These are phyloP conservation scores for Candida argentea DNA, from an alignment of 805 yeast genomes.

Conservation along the genomic window DNA sequence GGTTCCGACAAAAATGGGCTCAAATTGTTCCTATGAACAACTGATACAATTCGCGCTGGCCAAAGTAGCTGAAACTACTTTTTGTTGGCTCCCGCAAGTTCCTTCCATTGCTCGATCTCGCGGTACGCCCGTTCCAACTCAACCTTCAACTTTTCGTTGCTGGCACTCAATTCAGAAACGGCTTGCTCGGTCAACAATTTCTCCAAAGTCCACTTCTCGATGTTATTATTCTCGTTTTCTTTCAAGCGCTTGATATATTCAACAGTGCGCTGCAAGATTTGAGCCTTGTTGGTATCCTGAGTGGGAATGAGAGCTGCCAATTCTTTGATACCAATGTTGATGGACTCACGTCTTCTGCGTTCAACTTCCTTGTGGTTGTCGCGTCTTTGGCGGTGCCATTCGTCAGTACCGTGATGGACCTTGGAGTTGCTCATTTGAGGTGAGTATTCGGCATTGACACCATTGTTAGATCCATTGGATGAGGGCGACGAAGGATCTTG, in stretches of 20 bases:
- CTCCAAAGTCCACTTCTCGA: constrained; percentile 93
- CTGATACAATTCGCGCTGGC: background rate
- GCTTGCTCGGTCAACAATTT: constrained; percentile 89
- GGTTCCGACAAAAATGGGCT: no score
- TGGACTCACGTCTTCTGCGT: constrained; percentile 81
- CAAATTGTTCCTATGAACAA: background rate
- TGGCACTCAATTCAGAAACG: constrained; percentile 69
- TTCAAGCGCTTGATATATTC: constrained; percentile 84
- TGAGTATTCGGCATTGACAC: no score
- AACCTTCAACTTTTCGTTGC: constrained; percentile 78
- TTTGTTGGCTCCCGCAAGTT: constrained; percentile 3
- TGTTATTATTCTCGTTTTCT: constrained; percentile 79
- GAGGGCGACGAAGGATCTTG: constrained; percentile 1
- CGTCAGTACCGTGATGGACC: constrained; percentile 68
- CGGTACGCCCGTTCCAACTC: constrained; percentile 89
- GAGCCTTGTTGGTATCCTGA: constrained; percentile 82
- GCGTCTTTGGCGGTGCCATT: constrained; percentile 75
- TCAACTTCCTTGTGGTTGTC: constrained; percentile 95
- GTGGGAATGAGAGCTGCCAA: constrained; percentile 72
- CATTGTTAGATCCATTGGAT: no score
- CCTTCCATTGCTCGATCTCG: constrained; percentile 80
- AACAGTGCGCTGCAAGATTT: constrained; percentile 77
- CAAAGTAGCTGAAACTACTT: background rate
- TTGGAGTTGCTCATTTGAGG: constrained; percentile 25
- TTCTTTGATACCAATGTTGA: constrained; percentile 78